phyloP scores from a whole-genome alignment of 192 early-diverging fungal species.

The Coemansia sp. region DNA sequence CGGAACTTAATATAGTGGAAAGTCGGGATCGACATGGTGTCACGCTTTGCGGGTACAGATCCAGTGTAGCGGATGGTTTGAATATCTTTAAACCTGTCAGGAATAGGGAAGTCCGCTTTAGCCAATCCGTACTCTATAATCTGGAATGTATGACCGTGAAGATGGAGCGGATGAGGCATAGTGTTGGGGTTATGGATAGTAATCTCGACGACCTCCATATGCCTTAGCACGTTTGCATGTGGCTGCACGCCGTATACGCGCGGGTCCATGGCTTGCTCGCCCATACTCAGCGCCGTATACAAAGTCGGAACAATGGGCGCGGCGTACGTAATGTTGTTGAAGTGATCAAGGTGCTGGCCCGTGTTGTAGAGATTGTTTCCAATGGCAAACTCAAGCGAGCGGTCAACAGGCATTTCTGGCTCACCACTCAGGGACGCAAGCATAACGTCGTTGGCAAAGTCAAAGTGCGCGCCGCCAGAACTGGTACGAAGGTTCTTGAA shows the following conservation, averaged over 20 bases:
- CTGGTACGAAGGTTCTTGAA: slow-evolving; percentile 38
- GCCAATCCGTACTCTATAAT: slow-evolving; percentile 16
- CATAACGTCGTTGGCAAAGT: slow-evolving; percentile 50
- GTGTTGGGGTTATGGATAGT: slow-evolving; percentile 67
- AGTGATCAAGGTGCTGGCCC: slow-evolving; percentile 67
- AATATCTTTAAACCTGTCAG: slow-evolving; percentile 1
- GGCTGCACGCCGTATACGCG: slow-evolving; percentile 64
- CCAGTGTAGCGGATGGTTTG: slow-evolving; percentile 54
- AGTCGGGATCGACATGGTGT: slow-evolving; percentile 57
- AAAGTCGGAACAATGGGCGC: slow-evolving; percentile 62
- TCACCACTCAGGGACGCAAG: slow-evolving; percentile 47
- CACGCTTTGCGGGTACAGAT: slow-evolving; percentile 46
- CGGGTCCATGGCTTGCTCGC: slow-evolving; percentile 48
- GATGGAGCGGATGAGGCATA: slow-evolving; percentile 71
- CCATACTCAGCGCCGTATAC: slow-evolving; percentile 61
- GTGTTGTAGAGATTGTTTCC: slow-evolving; percentile 58
- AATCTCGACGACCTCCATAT: slow-evolving; percentile 64
- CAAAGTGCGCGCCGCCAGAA: slow-evolving; percentile 12
- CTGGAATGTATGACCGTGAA: slow-evolving; percentile 68
- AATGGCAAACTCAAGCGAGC: slow-evolving; percentile 47
- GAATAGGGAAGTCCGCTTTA: slow-evolving; percentile 3
- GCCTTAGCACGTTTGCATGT: slow-evolving; percentile 57
- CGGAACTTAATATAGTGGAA: slow-evolving; percentile 60
- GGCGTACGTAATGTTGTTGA: slow-evolving; percentile 69
- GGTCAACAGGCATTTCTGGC: slow-evolving; percentile 53